Evolutionary conservation across 176 grass and related monocot species (phyloP).

Genomic region (Bromus sterilis): DNA sequence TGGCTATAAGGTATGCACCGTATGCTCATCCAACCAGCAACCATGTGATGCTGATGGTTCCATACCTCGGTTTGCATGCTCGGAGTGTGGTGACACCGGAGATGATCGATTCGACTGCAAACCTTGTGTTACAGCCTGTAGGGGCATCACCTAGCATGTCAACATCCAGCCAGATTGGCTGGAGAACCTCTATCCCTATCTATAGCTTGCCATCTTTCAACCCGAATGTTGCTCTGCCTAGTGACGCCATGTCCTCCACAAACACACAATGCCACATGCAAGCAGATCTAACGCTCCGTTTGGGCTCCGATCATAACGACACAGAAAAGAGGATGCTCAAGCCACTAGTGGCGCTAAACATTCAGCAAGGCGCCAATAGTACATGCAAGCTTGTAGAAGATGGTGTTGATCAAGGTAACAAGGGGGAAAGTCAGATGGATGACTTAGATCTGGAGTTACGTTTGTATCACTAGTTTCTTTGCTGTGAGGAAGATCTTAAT

Average conservation of each 20-base stretch:
- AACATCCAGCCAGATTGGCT: background rate
- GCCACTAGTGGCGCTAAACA: background rate
- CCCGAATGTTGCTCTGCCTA: background rate
- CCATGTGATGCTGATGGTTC: background rate
- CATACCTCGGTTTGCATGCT: background rate
- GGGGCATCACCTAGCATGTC: background rate
- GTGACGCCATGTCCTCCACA: background rate
- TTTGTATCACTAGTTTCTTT: background rate
- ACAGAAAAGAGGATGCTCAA: background rate
- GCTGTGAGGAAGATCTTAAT: background rate
- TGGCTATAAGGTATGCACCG: background rate
- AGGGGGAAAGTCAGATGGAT: background rate
- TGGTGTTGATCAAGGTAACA: background rate
- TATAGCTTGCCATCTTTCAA: background rate
- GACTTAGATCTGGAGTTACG: constrained; percentile 1
- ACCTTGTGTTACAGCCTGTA: background rate
- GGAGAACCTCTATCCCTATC: background rate
- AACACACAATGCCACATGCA: background rate
- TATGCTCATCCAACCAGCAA: background rate
- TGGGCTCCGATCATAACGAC: background rate
- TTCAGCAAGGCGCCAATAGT: background rate
- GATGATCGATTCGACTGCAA: background rate
- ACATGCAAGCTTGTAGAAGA: background rate
- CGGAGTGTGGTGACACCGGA: too few species aligned
- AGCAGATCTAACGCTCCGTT: background rate